Evolutionary conservation across 139 green algal species (phyloP).

Genomic region (Chlamydomonas sphaeroides): DNA sequence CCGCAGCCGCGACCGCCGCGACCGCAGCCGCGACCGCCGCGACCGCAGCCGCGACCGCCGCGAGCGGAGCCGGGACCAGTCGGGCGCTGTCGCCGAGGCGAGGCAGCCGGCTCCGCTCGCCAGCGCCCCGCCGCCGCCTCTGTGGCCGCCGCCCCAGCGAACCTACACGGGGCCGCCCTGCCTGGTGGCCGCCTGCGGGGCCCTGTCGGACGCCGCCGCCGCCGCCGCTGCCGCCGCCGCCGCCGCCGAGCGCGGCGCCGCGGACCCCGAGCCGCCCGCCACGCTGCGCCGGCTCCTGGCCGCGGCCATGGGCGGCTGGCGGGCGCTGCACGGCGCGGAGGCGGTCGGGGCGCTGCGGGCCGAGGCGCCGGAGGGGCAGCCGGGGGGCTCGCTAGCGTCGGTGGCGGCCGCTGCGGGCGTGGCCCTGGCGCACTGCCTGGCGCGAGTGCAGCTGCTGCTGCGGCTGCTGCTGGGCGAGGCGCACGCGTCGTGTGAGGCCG

Average conservation of each 20-base stretch:
- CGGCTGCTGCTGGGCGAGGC: constrained; percentile 31
- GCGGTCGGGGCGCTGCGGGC: too few species aligned
- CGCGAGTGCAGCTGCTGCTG: constrained; percentile 16
- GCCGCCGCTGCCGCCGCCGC: neutral
- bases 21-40: too few species aligned
- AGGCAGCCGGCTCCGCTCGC: neutral
- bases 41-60: too few species aligned
- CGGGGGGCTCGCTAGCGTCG: too few species aligned
- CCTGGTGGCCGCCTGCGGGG: neutral
- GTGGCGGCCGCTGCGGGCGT: neutral
- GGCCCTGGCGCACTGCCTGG: constrained; percentile 7
- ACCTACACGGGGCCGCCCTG: neutral
- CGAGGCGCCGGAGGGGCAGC: too few species aligned
- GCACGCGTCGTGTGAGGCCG: constrained; percentile 30
- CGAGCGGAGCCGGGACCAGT: too few species aligned
- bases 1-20: too few species aligned
- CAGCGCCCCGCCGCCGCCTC: neutral
- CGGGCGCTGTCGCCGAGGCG: too few species aligned
- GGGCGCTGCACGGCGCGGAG: too few species aligned
- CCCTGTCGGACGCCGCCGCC: neutral
- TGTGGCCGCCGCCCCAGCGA: neutral
- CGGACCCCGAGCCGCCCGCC: too few species aligned
- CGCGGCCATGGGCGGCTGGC: too few species aligned
- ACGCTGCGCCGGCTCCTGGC: too few species aligned
- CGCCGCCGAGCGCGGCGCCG: neutral